Conservation (phyloP, 2,329 filamentous ascomycete species). For the Stemphylium vesicarium region DNA sequence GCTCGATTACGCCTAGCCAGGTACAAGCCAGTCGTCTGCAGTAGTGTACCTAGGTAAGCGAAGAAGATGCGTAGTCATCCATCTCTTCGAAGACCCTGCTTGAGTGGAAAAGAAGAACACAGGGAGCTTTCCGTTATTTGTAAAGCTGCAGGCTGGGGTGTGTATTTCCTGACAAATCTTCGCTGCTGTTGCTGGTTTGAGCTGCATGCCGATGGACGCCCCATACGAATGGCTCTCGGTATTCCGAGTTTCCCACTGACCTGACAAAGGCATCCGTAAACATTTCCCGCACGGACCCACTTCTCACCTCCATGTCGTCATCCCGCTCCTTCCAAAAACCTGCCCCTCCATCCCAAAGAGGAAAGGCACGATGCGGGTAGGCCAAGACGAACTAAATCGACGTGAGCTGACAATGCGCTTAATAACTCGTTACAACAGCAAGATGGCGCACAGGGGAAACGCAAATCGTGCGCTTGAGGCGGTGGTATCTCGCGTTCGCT, state of each 20-base stretch:
- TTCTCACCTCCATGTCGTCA: neutral
- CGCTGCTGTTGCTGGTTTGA: no score
- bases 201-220: no score
- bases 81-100: neutral
- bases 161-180: no score
- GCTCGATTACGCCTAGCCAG: neutral
- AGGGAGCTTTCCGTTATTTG: no score
- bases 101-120: no score
- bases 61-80: neutral
- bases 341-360: neutral
- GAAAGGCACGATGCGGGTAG: neutral
- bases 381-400: neutral
- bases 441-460: no score
- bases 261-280: neutral
- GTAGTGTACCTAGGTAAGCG: neutral
- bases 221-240: no score
- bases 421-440: neutral
- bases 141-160: no score
- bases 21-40: neutral
- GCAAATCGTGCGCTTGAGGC: no score
- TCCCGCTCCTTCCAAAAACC: neutral
- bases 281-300: neutral
- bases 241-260: no score
- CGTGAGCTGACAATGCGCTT: constrained; percentile 4
- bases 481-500: no score